phyloP scores from a whole-genome alignment of 768 basidiomycete species.

The Paxillus involutus region DNA sequence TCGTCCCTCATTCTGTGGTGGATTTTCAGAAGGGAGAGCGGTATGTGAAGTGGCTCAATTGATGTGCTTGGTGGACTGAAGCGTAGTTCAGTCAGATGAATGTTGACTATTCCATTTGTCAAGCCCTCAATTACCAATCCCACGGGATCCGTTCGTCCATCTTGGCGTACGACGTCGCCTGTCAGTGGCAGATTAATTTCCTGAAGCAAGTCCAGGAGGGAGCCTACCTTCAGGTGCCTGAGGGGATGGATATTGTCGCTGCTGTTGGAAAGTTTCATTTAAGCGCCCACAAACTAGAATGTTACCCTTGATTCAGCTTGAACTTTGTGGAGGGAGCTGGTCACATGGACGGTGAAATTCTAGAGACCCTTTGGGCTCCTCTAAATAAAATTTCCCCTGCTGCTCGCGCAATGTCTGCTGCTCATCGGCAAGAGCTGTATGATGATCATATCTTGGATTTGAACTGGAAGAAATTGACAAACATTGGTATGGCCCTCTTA shows the following conservation, averaged over 20 bases:
- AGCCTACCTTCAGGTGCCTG: background rate
- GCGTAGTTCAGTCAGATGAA: constrained; percentile 23
- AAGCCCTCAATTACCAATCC: constrained; percentile 15
- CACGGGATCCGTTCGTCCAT: background rate
- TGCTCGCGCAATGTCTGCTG: constrained; percentile 18
- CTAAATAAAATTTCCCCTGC: constrained; percentile 28
- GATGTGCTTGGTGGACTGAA: background rate
- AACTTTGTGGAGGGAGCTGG: constrained; percentile 30
- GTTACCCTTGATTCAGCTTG: constrained; percentile 21
- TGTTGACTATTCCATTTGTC: constrained; percentile 27
- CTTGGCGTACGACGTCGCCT: constrained; percentile 31
- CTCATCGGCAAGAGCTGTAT: constrained; percentile 24
- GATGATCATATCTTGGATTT: too few species aligned
- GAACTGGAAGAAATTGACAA: background rate
- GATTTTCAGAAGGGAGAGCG: constrained; percentile 34
- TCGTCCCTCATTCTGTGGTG: constrained; percentile 28
- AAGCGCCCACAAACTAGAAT: constrained; percentile 25
- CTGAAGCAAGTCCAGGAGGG: background rate
- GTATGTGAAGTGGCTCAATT: constrained; percentile 8
- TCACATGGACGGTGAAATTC: constrained; percentile 31
- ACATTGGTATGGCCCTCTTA: too few species aligned
- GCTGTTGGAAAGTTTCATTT: constrained; percentile 33
- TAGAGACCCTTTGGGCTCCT: constrained; percentile 33
- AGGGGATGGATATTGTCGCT: constrained; percentile 1
- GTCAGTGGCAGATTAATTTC: constrained; percentile 23